Evolutionary conservation across 1,284 basidiomycete genomes (phyloP).

Genomic region (Heterobasidion annosum): DNA sequence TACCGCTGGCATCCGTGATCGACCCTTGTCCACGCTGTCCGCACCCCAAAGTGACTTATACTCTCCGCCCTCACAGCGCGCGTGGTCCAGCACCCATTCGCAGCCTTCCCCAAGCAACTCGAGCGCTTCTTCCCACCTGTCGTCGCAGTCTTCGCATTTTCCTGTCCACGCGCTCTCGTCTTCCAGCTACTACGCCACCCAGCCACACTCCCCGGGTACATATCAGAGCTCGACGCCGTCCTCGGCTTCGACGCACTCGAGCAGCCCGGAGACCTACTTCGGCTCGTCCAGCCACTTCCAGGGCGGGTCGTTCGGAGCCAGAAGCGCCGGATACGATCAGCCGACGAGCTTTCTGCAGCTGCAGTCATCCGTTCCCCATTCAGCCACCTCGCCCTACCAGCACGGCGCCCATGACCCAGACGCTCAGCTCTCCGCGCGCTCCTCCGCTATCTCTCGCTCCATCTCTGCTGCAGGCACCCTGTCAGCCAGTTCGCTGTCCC

Average conservation of each 20-base stretch:
- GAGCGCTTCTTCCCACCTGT: constrained; percentile 17
- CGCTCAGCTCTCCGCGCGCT: constrained; percentile 5
- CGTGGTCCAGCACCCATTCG: constrained; percentile 22
- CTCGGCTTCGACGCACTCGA: constrained; percentile 16
- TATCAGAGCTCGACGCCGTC: constrained; percentile 17
- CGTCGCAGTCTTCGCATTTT: constrained; percentile 14
- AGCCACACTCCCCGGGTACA: constrained; percentile 16
- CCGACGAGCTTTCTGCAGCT: constrained; percentile 3
- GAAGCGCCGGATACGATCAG: constrained; percentile 7
- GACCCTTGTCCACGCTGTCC: constrained; percentile 5
- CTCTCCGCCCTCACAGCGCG: constrained; percentile 17
- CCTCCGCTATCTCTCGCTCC: constrained; percentile 5
- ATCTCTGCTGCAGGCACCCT: constrained; percentile 2
- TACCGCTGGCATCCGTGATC: constrained; percentile 16
- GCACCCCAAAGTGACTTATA: constrained; percentile 10
- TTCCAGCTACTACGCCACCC: constrained; percentile 35
- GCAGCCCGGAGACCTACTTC: constrained; percentile 10
- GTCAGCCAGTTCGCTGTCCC: constrained; percentile 1
- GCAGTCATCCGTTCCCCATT: constrained; percentile 4
- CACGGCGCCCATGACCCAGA: constrained; percentile 5
- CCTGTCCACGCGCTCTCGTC: constrained; percentile 22
- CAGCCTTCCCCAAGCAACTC: constrained; percentile 15
- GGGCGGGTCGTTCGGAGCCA: constrained; percentile 2
- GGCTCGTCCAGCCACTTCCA: constrained; percentile 6
- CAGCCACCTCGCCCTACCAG: constrained; percentile 1